Base-by-base conservation (phyloP, 225 moss, liverwort and hornwort species). In the Pleurozium schreberi region DNA sequence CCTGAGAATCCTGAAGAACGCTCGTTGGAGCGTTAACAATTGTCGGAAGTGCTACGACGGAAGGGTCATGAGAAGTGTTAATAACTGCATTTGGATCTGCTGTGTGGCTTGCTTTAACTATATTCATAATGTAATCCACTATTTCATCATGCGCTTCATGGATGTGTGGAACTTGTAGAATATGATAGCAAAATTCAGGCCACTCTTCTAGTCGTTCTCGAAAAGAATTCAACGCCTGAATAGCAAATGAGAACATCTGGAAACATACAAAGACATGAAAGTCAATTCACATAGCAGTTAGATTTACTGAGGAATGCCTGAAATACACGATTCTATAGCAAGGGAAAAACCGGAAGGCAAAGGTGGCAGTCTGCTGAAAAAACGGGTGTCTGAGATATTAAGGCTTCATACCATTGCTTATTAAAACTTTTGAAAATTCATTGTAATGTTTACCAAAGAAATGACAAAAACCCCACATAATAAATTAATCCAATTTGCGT, bases 241-340 rank as follows among this genome's bases (percentile, higher is more conserved):
- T 79, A 66, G 95, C 97, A 90, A 97, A 98, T 34, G 94, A 94
- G 90, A 98, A 98, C 96, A 96, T 96, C 98, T 98, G 96, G 53
- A 83, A 67, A 84, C 87, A 89, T 19, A 59, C 42, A 85, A 71
- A 88, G 40, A 68, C 74, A 84, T 82, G 12, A 5, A 80, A 75
- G 75, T 89, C 31, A 85, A 79, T 82, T 34, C 52, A 89, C 79
- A 85, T 55, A 38, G 40, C 36, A 65, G 50, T 64, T 34, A 82
- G 40, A 79, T 91, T 50, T 66, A 71, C 45, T 45, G 34, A 59
- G 12, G 27, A 73, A 71, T 70, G n/a, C 53, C 67, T 74, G 70
- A 71, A 55, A 81, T 80, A 65, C 20, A 71, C 43, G 27, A 73
- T 67, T 87, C 75, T 84, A 75, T 28, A 87, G 59, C 70, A 89